Conservation (phyloP, 192 early-diverging fungal genomes). For the Coemansia sp. region DNA sequence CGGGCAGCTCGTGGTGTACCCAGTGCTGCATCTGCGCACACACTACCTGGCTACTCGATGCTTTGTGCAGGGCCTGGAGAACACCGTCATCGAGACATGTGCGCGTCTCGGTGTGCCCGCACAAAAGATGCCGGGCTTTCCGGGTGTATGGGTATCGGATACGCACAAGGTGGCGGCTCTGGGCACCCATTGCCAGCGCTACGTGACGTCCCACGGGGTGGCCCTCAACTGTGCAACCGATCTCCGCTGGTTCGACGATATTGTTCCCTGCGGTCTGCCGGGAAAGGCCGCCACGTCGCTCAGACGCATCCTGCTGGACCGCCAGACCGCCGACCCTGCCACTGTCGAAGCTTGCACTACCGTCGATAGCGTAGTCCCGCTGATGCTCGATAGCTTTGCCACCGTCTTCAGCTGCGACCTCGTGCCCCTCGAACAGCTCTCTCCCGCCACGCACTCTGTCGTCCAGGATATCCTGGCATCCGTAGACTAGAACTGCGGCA, state of each 20-base stretch:
- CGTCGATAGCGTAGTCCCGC: conserved; percentile 20
- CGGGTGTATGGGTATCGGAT: conserved; percentile 88
- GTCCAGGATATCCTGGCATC: conserved; percentile 23
- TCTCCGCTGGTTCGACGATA: conserved; percentile 83
- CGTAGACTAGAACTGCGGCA: background rate
- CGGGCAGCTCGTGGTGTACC: conserved; percentile 95
- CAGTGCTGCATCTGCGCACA: conserved; percentile 77
- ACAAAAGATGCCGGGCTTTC: conserved; percentile 62
- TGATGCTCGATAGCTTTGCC: conserved; percentile 34
- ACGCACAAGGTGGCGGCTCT: conserved; percentile 91
- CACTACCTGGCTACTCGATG: conserved; percentile 68
- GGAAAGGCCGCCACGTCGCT: conserved; percentile 81
- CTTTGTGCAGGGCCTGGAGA: conserved; percentile 81
- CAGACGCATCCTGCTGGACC: background rate
- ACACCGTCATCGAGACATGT: conserved; percentile 74
- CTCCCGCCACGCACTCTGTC: conserved; percentile 22
- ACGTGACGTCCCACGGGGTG: conserved; percentile 91
- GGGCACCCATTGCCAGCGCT: conserved; percentile 85
- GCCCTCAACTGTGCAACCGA: conserved; percentile 93
- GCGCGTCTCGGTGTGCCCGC: conserved; percentile 65
- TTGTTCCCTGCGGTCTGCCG: conserved; percentile 85
- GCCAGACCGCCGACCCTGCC: background rate
- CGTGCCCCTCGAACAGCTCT: conserved; percentile 30
- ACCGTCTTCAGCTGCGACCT: conserved; percentile 33
- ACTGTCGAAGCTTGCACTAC: background rate